A percentile compares a stretch with the other conserved stretches of the same genome.
These are phyloP conservation scores for Otatea glauca DNA, from an alignment of 176 grass and related monocot species.

Conservation along the genomic window DNA sequence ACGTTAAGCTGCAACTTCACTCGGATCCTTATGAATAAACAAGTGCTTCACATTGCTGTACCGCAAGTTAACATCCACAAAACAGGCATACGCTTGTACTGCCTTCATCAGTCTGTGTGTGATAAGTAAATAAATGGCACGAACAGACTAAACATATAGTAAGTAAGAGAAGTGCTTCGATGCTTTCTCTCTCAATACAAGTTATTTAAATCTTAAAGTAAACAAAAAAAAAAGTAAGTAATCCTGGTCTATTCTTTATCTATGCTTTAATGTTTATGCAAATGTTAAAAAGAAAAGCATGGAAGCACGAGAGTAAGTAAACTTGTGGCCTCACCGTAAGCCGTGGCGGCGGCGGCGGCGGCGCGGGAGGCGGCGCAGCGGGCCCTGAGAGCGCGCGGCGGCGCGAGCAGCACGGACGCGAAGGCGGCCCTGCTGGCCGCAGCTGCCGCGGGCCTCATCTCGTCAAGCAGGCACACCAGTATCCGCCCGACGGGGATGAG, in stretches of 20 bases:
- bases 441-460: slow-evolving; percentile 57
- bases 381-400: slow-evolving; percentile 30
- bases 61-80: not conserved
- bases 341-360: slow-evolving; percentile 11
- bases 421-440: slow-evolving; percentile 51
- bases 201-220: too few species aligned
- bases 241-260: too few species aligned
- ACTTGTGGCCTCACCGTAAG: slow-evolving; percentile 48
- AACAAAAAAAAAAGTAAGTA: too few species aligned
- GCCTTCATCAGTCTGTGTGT: not conserved
- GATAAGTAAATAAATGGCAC: not conserved
- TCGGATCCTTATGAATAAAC: not conserved
- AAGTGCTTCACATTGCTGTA: not conserved
- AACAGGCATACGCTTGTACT: not conserved
- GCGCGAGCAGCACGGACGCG: slow-evolving; percentile 50
- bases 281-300: too few species aligned
- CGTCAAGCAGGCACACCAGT: not conserved
- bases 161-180: too few species aligned
- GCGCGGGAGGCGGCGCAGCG: slow-evolving; percentile 49
- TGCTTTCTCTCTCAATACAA: too few species aligned
- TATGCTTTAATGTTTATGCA: too few species aligned
- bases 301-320: too few species aligned
- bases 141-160: too few species aligned
- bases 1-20: not conserved
- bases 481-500: not conserved